Percentiles rank a stretch among this genome's conserved stretches.
phyloP scores from a whole-genome alignment of 192 early-diverging fungal species.

The Paraglomus occultum region DNA sequence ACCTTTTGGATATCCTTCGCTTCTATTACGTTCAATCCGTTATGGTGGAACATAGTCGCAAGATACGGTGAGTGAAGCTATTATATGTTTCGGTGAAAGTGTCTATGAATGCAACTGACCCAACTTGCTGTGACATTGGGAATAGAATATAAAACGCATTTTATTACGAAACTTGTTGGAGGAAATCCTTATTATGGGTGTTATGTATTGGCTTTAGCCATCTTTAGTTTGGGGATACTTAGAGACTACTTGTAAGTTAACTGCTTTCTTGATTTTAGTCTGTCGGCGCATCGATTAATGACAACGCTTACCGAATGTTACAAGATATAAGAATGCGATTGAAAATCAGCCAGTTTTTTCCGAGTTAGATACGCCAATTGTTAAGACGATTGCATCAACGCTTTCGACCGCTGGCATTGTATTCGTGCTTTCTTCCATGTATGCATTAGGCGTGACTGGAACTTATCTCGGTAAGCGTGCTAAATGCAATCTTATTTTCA shows the following conservation, averaged over 20 bases:
- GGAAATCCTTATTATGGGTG: slow-evolving; percentile 71
- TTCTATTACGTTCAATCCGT: slow-evolving; percentile 82
- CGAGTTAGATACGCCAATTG: slow-evolving; percentile 43
- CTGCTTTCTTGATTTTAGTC: not conserved
- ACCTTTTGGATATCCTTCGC: slow-evolving; percentile 68
- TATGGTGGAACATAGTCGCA: slow-evolving; percentile 89
- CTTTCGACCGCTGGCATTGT: slow-evolving; percentile 64
- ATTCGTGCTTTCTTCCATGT: slow-evolving; percentile 84
- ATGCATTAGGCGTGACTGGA: slow-evolving; percentile 81
- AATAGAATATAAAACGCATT: slow-evolving; percentile 72
- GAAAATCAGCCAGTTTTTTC: slow-evolving; percentile 61
- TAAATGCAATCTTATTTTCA: not conserved
- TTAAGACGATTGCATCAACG: slow-evolving; percentile 48
- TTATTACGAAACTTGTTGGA: slow-evolving; percentile 67
- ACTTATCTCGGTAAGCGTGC: slow-evolving; percentile 74
- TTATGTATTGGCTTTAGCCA: slow-evolving; percentile 75
- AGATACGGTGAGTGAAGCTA: slow-evolving; percentile 55
- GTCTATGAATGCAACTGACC: not conserved
- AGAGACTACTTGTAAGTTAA: slow-evolving; percentile 69
- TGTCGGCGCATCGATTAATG: not conserved
- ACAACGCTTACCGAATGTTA: not conserved
- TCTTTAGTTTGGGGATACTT: slow-evolving; percentile 78
- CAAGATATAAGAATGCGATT: slow-evolving; percentile 68
- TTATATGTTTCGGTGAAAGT: not conserved
- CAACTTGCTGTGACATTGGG: not conserved